phyloP scores from a whole-genome alignment of 2,329 filamentous ascomycete genomes.

The Arthrobotrys pseudoclavata region DNA sequence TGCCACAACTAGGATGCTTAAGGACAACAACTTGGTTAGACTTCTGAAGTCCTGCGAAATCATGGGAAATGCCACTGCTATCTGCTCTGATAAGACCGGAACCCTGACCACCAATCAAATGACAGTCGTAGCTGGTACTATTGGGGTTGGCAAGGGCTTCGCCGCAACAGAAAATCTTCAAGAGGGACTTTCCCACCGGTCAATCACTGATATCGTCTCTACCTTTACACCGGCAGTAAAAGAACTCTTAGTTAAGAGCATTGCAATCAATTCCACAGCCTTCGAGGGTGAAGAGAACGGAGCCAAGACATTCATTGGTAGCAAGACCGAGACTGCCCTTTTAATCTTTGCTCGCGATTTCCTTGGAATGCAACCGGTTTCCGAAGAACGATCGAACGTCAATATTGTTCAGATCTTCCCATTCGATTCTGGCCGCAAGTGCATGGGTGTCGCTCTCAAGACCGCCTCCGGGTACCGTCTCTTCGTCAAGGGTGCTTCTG shows the following conservation, averaged over 20 bases:
- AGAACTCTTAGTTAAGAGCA: slow-evolving; percentile 73
- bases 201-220: slow-evolving; percentile 60
- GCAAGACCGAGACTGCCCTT: slow-evolving; percentile 82
- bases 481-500: slow-evolving; percentile 72
- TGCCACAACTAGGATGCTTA: slow-evolving; percentile 81
- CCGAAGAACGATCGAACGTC: slow-evolving; percentile 74
- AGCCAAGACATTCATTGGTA: slow-evolving; percentile 77
- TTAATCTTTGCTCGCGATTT: slow-evolving; percentile 78
- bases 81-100: slow-evolving; percentile 78
- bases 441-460: slow-evolving; percentile 73
- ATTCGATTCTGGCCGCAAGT: slow-evolving; percentile 82
- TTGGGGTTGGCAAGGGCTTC: slow-evolving; percentile 73
- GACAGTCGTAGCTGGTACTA: slow-evolving; percentile 75
- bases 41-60: slow-evolving; percentile 83
- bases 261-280: slow-evolving; percentile 78
- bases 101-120: slow-evolving; percentile 78
- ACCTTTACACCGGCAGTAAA: slow-evolving; percentile 66
- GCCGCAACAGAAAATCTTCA: slow-evolving; percentile 64
- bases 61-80: slow-evolving; percentile 82
- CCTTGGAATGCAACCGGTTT: slow-evolving; percentile 76
- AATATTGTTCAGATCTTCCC: slow-evolving; percentile 77
- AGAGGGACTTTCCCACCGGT: slow-evolving; percentile 49
- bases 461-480: slow-evolving; percentile 69
- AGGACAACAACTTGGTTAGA: slow-evolving; percentile 81
- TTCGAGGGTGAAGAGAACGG: slow-evolving; percentile 82